A percentile compares a stretch with the other conserved stretches of the same genome.
phyloP scores from a whole-genome alignment of 768 basidiomycete genomes.

The Tricholomella constricta region DNA sequence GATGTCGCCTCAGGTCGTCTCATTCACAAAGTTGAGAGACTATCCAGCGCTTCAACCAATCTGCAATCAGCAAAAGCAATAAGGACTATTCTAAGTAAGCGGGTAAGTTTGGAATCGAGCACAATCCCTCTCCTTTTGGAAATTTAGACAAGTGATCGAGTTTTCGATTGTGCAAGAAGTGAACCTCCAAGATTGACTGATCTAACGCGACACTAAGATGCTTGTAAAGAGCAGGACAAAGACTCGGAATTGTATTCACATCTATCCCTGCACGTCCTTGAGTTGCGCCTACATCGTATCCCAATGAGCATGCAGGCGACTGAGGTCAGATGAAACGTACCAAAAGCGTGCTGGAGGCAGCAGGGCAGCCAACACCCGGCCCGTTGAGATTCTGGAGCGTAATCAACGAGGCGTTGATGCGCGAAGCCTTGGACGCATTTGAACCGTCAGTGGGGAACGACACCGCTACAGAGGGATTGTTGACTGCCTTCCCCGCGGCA shows the following conservation, averaged over 20 bases:
- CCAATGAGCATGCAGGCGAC: not conserved
- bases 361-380: slow-evolving; percentile 70
- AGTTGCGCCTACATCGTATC: slow-evolving; percentile 25
- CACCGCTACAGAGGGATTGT: slow-evolving; percentile 57
- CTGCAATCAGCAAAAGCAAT: too few relatives aligned
- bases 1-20: too few relatives aligned
- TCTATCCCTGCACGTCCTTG: slow-evolving; percentile 24
- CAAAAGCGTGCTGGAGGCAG: slow-evolving; percentile 26
- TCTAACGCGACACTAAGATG: not conserved
- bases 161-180: too few relatives aligned
- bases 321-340: slow-evolving; percentile 8
- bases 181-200: too few relatives aligned
- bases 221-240: not conserved
- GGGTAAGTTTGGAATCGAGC: too few relatives aligned
- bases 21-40: too few relatives aligned
- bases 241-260: too few relatives aligned
- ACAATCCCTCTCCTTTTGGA: too few relatives aligned
- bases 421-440: slow-evolving; percentile 52
- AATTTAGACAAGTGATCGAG: too few relatives aligned
- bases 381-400: slow-evolving; percentile 75
- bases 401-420: slow-evolving; percentile 59
- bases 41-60: too few relatives aligned
- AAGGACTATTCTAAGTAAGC: too few relatives aligned
- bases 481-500: slow-evolving; percentile 60
- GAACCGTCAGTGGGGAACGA: slow-evolving; percentile 67